Percentiles rank a stretch among this genome's conserved stretches.
Evolutionary conservation across 371 early-diverging fungal genomes (phyloP).

Genomic region (Mucor lusitanicus): DNA sequence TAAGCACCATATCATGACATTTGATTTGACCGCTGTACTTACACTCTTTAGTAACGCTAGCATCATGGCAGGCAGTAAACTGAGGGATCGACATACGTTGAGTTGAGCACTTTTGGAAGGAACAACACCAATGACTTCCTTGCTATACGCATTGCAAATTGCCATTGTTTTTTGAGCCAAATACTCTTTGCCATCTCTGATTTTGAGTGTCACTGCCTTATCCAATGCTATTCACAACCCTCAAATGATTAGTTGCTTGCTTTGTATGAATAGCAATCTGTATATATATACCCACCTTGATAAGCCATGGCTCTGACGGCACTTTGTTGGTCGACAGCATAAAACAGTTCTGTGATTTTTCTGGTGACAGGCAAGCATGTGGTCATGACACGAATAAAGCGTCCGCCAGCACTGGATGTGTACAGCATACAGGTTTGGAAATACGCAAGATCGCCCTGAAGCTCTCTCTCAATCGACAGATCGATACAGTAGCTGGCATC

Average conservation of each 20-base stretch:
- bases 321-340: slow-evolving; percentile 69
- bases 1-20: neutral
- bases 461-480: slow-evolving; percentile 69
- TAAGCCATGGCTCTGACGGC: slow-evolving; percentile 61
- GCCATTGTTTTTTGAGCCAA: slow-evolving; percentile 63
- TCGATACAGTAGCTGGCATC: slow-evolving; percentile 85
- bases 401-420: slow-evolving; percentile 69
- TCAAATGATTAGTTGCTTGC: too few species aligned
- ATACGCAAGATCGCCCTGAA: slow-evolving; percentile 66
- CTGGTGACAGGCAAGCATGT: slow-evolving; percentile 69
- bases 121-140: slow-evolving; percentile 54
- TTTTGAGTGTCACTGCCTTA: slow-evolving; percentile 64
- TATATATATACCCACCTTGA: slow-evolving; percentile 55
- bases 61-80: slow-evolving; percentile 67
- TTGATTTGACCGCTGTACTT: slow-evolving; percentile 12
- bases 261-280: too few species aligned
- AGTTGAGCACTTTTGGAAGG: slow-evolving; percentile 59
- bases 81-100: slow-evolving; percentile 67
- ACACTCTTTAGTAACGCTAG: slow-evolving; percentile 66
- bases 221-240: slow-evolving; percentile 53
- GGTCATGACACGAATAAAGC: slow-evolving; percentile 85
- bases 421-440: slow-evolving; percentile 88
- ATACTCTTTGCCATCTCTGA: slow-evolving; percentile 80
- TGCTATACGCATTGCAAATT: slow-evolving; percentile 69
- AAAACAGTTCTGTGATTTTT: slow-evolving; percentile 10